Conservation (phyloP, 768 basidiomycete genomes). For the Sporobolomyces pararoseus region DNA sequence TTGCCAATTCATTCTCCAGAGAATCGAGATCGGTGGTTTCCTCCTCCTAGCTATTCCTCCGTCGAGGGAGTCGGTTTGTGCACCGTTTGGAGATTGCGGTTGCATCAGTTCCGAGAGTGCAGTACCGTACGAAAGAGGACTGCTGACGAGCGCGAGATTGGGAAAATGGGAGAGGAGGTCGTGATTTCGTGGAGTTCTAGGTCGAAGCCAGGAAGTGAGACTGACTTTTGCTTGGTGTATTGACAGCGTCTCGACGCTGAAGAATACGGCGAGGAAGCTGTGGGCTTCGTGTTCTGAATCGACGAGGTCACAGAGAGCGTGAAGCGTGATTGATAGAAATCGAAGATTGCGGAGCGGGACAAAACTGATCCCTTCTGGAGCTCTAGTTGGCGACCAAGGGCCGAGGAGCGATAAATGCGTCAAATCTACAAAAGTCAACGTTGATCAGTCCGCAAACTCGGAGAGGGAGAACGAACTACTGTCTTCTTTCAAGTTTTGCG, state of each 20-base stretch:
- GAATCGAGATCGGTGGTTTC: not conserved
- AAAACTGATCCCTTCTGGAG: not conserved
- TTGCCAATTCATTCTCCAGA: slow-evolving; percentile 8
- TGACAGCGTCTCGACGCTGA: not conserved
- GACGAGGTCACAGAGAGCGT: not conserved
- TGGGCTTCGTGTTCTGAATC: not conserved
- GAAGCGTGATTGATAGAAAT: not conserved
- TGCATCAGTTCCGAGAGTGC: not conserved
- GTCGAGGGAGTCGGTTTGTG: no score
- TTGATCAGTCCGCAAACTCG: not conserved
- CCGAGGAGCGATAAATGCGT: not conserved
- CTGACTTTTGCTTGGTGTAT: not conserved
- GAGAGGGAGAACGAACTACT: no score
- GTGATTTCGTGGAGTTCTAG: not conserved
- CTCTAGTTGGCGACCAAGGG: not conserved
- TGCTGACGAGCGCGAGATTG: not conserved
- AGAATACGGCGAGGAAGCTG: not conserved
- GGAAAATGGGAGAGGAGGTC: not conserved
- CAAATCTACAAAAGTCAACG: not conserved
- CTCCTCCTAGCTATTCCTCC: not conserved
- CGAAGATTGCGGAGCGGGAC: not conserved
- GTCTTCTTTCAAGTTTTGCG: no score
- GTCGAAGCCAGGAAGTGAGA: not conserved
- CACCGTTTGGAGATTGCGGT: not conserved
- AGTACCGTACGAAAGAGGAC: not conserved